Evolutionary conservation across 257 asterid genomes (phyloP).

Genomic region (Dorcoceras hygrometricum): DNA sequence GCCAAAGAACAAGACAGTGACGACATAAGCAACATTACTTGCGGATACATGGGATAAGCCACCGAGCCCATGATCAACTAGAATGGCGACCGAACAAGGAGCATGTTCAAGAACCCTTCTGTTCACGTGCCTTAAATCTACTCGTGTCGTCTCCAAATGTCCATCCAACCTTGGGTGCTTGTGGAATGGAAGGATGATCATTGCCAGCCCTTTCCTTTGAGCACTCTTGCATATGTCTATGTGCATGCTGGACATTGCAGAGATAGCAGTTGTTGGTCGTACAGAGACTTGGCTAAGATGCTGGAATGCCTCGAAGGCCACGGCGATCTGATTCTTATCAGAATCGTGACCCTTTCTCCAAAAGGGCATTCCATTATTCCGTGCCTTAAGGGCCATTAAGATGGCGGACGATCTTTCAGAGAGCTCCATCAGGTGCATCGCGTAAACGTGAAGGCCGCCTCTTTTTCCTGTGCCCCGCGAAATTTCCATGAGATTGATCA

Average conservation of each 20-base stretch:
- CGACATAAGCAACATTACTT: slow-evolving; percentile 40
- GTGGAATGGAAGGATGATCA: slow-evolving; percentile 51
- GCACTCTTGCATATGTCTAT: slow-evolving; percentile 45
- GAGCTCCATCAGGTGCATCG: slow-evolving; percentile 55
- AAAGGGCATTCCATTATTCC: slow-evolving; percentile 39
- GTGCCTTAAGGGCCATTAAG: slow-evolving; percentile 45
- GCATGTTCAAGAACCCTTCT: slow-evolving; percentile 45
- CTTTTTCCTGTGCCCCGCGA: slow-evolving; percentile 42
- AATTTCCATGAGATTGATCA: slow-evolving; percentile 53
- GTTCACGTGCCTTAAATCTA: slow-evolving; percentile 41
- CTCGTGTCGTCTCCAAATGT: slow-evolving; percentile 42
- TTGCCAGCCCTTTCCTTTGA: slow-evolving; percentile 37
- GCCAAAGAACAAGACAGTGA: slow-evolving; percentile 44
- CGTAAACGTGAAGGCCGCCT: slow-evolving; percentile 46
- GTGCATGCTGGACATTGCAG: slow-evolving; percentile 41
- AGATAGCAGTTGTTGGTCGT: slow-evolving; percentile 52
- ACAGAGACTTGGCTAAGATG: slow-evolving; percentile 45
- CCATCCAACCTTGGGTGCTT: slow-evolving; percentile 50
- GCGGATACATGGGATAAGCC: slow-evolving; percentile 52
- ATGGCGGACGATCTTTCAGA: slow-evolving; percentile 52
- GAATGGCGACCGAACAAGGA: slow-evolving; percentile 45
- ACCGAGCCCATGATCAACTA: slow-evolving; percentile 59
- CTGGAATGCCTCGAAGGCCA: slow-evolving; percentile 48
- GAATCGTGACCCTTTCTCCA: slow-evolving; percentile 26
- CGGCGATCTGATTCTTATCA: slow-evolving; percentile 32